These are phyloP conservation scores for Gossypium australe DNA, from an alignment of 345 rosid species.

Conservation along the genomic window DNA sequence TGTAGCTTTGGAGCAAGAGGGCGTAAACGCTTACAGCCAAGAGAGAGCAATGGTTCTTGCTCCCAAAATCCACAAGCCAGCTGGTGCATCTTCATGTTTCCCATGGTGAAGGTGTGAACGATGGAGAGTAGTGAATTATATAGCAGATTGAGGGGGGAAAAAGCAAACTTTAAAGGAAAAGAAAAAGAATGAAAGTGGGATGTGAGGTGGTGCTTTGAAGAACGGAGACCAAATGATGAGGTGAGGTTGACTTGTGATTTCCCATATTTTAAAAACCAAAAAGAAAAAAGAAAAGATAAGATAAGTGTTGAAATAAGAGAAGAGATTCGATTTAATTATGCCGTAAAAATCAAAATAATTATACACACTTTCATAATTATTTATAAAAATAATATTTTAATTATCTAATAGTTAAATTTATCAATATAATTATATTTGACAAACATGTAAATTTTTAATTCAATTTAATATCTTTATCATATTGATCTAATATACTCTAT, in stretches of 20 bases:
- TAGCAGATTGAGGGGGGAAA: conserved; percentile 22
- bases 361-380: no score
- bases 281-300: background rate
- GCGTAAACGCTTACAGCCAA: conserved; percentile 84
- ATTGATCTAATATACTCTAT: no score
- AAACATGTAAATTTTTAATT: no score
- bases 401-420: no score
- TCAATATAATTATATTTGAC: no score
- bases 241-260: conserved; percentile 84
- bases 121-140: conserved; percentile 36
- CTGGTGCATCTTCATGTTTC: conserved; percentile 79
- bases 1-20: conserved; percentile 68
- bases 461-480: no score
- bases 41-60: conserved; percentile 67
- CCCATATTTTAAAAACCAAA: conserved; percentile 15
- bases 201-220: conserved; percentile 47
- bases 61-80: conserved; percentile 74
- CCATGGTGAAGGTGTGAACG: conserved; percentile 42
- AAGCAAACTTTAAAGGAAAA: background rate
- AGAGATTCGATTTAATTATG: background rate
- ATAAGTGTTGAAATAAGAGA: background rate
- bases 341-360: no score
- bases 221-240: conserved; percentile 97
- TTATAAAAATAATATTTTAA: no score
- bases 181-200: conserved; percentile 32